A percentile compares a stretch with the other conserved stretches of the same genome.
Conservation (phyloP, 1,139 yeast species). For the Hansenula anomala region DNA sequence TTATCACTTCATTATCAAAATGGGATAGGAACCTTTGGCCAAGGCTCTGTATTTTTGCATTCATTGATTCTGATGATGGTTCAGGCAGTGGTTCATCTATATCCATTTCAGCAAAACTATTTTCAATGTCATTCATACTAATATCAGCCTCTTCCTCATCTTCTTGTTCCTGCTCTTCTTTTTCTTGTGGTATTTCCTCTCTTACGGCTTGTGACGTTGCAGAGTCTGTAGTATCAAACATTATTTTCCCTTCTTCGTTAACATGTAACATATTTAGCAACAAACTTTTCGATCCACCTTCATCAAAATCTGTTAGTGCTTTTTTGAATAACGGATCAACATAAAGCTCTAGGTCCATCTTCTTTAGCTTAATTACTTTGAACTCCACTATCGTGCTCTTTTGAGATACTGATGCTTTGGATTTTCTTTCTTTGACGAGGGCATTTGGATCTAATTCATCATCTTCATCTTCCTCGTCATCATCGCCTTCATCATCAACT, state of each 20-base stretch:
- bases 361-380: constrained; percentile 59
- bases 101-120: constrained; percentile 22
- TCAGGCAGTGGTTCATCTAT: constrained; percentile 27
- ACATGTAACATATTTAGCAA: constrained; percentile 60
- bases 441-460: constrained; percentile 29
- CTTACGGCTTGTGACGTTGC: constrained; percentile 17
- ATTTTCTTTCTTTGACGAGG: constrained; percentile 21
- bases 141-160: constrained; percentile 11
- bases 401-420: constrained; percentile 40
- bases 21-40: constrained; percentile 5
- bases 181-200: constrained; percentile 1
- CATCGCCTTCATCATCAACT: constrained; percentile 18
- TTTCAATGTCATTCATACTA: constrained; percentile 12
- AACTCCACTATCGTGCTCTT: constrained; percentile 48
- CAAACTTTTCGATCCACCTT: constrained; percentile 89
- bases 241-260: constrained; percentile 28
- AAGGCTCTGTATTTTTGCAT: not conserved
- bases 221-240: constrained; percentile 34
- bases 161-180: constrained; percentile 7
- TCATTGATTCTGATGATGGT: not conserved
- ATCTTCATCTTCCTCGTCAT: constrained; percentile 30
- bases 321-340: constrained; percentile 88
- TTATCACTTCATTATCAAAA: constrained; percentile 2
- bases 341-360: constrained; percentile 70
- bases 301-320: constrained; percentile 89